Percentiles rank a stretch among this genome's conserved stretches.
Conservation (phyloP, 176 grass and related monocot genomes). For the Rhynchospora pubera region DNA sequence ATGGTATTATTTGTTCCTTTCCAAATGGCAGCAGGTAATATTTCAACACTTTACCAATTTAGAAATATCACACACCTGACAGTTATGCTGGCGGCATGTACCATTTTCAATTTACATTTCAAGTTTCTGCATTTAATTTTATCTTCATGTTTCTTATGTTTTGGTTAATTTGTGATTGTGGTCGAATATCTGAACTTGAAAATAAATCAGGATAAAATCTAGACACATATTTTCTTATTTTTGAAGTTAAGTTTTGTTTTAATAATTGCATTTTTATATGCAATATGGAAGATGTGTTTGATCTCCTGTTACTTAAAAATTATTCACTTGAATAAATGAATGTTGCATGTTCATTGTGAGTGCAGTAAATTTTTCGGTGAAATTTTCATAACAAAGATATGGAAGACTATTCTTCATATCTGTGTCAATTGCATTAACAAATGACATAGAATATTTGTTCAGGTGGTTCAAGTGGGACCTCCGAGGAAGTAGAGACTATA, state of each 20-base stretch:
- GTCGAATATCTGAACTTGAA: background rate
- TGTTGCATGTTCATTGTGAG: background rate
- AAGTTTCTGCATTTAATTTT: background rate
- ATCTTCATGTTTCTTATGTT: background rate
- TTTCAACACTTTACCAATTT: background rate
- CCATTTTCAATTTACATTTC: background rate
- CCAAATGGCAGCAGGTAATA: constrained; percentile 66
- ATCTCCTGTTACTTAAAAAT: constrained; percentile 1
- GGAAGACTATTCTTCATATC: background rate
- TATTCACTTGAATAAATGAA: background rate
- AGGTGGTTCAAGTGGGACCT: constrained; percentile 73
- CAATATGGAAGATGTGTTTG: background rate
- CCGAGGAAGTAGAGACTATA: constrained; percentile 23
- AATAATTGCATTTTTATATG: background rate
- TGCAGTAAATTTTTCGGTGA: background rate
- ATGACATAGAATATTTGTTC: constrained; percentile 3
- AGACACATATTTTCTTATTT: background rate
- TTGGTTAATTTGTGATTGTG: background rate
- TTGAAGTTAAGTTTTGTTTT: background rate
- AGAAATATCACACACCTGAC: background rate
- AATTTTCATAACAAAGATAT: background rate
- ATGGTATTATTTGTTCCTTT: constrained; percentile 66
- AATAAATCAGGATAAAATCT: background rate
- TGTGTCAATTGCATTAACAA: background rate
- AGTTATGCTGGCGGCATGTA: background rate